A percentile compares a stretch with the other conserved stretches of the same genome.
phyloP scores from a whole-genome alignment of 192 early-diverging fungal genomes.

The Backusella morwellensis region DNA sequence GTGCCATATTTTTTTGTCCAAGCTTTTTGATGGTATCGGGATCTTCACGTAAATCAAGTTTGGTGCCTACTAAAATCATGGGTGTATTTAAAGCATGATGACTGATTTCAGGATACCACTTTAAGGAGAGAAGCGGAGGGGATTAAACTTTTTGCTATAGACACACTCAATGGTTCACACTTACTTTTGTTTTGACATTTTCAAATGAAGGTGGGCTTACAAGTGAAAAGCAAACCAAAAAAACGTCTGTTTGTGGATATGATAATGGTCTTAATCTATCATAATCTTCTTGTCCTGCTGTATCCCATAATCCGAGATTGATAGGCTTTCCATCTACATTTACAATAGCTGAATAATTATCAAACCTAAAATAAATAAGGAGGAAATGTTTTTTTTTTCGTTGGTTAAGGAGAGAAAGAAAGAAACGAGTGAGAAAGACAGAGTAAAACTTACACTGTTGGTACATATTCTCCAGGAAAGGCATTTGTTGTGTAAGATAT shows the following conservation, averaged over 20 bases:
- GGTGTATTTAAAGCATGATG: constrained; percentile 88
- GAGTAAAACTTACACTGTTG: constrained; percentile 81
- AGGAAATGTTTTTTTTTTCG: neutral
- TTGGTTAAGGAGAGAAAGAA: neutral
- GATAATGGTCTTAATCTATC: constrained; percentile 89
- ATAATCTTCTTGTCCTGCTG: constrained; percentile 93
- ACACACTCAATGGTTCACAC: constrained; percentile 66
- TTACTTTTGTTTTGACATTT: constrained; percentile 26
- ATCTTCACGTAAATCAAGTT: constrained; percentile 91
- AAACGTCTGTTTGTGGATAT: constrained; percentile 77
- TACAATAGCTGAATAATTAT: constrained; percentile 94
- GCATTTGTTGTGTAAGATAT: constrained; percentile 99
- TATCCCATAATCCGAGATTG: constrained; percentile 92
- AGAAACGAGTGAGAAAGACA: neutral
- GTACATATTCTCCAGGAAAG: constrained; percentile 99
- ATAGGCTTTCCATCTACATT: constrained; percentile 96
- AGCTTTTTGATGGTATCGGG: constrained; percentile 76
- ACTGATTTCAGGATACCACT: constrained; percentile 87
- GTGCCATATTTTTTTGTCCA: constrained; percentile 71
- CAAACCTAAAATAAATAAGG: constrained; percentile 49
- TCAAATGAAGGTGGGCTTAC: constrained; percentile 25
- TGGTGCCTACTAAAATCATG: constrained; percentile 85
- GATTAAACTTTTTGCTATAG: constrained; percentile 60
- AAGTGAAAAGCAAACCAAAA: constrained; percentile 22
- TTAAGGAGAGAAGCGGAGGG: constrained; percentile 84